Percentiles rank a stretch among this genome's conserved stretches.
These are phyloP conservation scores for Fusarium mangiferae DNA, from an alignment of 2,329 filamentous ascomycete genomes.

Conservation along the genomic window DNA sequence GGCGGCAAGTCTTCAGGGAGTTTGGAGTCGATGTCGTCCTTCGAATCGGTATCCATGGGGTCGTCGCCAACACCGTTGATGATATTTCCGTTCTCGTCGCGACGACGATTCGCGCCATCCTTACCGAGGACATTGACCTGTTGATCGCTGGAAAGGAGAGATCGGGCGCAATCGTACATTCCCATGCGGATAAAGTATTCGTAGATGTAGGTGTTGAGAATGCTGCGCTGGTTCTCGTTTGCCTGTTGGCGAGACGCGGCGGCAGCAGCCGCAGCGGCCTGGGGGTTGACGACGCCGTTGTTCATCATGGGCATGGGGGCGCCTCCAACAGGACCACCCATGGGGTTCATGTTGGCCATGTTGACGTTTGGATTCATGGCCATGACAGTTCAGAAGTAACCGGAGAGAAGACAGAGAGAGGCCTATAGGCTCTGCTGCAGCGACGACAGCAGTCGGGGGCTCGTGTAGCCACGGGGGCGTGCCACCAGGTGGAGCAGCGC, in stretches of 20 bases:
- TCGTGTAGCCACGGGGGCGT: slow-evolving; percentile 48
- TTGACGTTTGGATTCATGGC: slow-evolving; percentile 69
- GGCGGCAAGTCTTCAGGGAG: slow-evolving; percentile 83
- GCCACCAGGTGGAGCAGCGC: slow-evolving; percentile 49
- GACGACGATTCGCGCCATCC: slow-evolving; percentile 74
- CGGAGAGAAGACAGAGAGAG: slow-evolving; percentile 25
- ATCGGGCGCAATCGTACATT: slow-evolving; percentile 85
- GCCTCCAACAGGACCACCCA: slow-evolving; percentile 73
- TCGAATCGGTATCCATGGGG: slow-evolving; percentile 83
- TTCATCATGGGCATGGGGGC: slow-evolving; percentile 74
- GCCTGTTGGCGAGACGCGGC: slow-evolving; percentile 52
- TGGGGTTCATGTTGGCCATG: slow-evolving; percentile 76
- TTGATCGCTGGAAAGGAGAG: slow-evolving; percentile 74
- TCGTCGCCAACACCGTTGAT: slow-evolving; percentile 78
- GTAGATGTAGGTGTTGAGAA: slow-evolving; percentile 89
- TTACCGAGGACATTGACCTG: slow-evolving; percentile 71
- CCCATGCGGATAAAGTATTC: slow-evolving; percentile 89
- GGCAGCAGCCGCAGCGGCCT: slow-evolving; percentile 47
- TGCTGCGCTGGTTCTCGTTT: slow-evolving; percentile 61
- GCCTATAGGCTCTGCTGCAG: slow-evolving; percentile 42
- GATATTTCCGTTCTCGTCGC: slow-evolving; percentile 73
- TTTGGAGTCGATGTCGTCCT: slow-evolving; percentile 79
- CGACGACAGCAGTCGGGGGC: slow-evolving; percentile 39
- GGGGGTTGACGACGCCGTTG: slow-evolving; percentile 58
- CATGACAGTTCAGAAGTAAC: slow-evolving; percentile 40